Conservation (phyloP, 164 flowering plant species). For the Litsea cubeba region DNA sequence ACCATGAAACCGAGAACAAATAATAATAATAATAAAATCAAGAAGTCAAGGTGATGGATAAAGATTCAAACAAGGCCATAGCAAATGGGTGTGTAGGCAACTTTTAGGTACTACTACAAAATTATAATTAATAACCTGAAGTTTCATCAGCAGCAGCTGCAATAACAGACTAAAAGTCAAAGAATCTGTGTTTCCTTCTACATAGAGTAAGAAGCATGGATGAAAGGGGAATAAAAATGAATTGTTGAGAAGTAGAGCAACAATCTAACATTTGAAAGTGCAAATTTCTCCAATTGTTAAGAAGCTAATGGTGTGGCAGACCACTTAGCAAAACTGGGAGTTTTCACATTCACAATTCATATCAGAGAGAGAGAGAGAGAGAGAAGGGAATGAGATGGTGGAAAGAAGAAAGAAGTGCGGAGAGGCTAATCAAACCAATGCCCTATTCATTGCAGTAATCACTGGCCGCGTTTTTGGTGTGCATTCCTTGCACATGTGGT, state of each 20-base stretch:
- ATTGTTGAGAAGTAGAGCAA: neutral
- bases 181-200: neutral
- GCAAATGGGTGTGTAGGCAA: too few species aligned
- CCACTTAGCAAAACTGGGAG: neutral
- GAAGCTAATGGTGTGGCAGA: neutral
- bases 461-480: too few species aligned
- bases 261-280: neutral
- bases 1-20: neutral
- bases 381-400: too few species aligned
- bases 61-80: too few species aligned
- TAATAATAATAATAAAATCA: neutral
- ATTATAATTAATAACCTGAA: too few species aligned
- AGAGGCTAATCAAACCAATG: too few species aligned
- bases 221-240: neutral
- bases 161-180: neutral
- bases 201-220: neutral
- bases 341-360: neutral
- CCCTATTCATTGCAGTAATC: too few species aligned
- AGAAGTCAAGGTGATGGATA: neutral
- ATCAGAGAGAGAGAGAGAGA: too few species aligned
- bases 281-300: neutral
- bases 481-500: too few species aligned
- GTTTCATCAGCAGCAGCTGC: neutral
- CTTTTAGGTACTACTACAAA: too few species aligned
- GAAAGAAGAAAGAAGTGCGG: too few species aligned